Base-by-base conservation (phyloP, 768 basidiomycete species). In the Mycena leptocephala region DNA sequence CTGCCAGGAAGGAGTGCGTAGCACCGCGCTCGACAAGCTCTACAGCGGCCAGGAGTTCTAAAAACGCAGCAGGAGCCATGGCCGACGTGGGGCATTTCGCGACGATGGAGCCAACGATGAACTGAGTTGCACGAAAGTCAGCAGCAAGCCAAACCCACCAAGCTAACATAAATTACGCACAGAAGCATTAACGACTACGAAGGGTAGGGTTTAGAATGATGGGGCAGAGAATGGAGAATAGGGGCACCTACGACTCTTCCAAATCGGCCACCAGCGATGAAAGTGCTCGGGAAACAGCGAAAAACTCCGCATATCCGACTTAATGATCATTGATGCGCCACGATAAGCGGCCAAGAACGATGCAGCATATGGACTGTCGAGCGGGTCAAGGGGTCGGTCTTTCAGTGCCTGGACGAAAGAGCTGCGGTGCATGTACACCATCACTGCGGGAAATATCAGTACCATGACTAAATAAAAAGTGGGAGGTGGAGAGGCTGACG, bases 321-420 rank as follows among this genome's bases (percentile, higher is more conserved):
- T 51, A 22, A 74, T 63, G 41, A 78, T 56, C 11, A 10, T 28
- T 2, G 87, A 88, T 8, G 89, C 89, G 67, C 87, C 86, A 58
- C 87, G 85, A 76, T 88, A 89, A 10, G 89, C 85, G 4, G 89
- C 88, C 26, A 90, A 84, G 79, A 89, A 88, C 13, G 89, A 89
- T 8, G 89, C 87, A 0, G 89, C 88, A 41, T 87, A 89, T 2
- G 86, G 85, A 72, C 87, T 87, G 24, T 84, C 82, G 11, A 89
- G 84, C 18, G 89, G 89, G 68, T 88, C 87, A n/a, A 81, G 80
- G 30, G 89, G 89, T 41, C 83, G 80, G 43, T 88, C 87, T 18
- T 86, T 81, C 65, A 90, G 80, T 1, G 89, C 89, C 55, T 87
- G 87, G 0, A 87, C 87, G 70, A 89, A 90, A 81, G 86, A 90